These are phyloP conservation scores for Penicillium sp. DNA, from an alignment of 2,329 filamentous ascomycete species.

Conservation along the genomic window DNA sequence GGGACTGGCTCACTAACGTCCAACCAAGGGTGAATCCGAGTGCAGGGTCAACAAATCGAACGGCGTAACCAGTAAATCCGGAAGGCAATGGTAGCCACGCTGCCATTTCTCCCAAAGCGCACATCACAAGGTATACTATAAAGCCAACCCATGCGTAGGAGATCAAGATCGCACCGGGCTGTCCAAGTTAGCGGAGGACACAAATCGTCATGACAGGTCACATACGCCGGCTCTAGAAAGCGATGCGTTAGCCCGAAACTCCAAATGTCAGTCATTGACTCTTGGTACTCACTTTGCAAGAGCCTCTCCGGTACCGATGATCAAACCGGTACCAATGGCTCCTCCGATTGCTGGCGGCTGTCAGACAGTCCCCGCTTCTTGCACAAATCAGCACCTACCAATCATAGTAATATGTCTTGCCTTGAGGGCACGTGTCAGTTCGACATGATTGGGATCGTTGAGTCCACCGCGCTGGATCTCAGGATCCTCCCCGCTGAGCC, in stretches of 20 bases:
- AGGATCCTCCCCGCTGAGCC: constrained; percentile 19
- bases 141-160: constrained; percentile 48
- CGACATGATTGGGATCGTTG: constrained; percentile 28
- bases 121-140: constrained; percentile 80
- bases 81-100: constrained; percentile 76
- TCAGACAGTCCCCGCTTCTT: constrained; percentile 6
- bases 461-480: constrained; percentile 27
- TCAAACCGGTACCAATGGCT: constrained; percentile 46
- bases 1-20: constrained; percentile 50
- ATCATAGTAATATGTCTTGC: constrained; percentile 47
- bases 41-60: constrained; percentile 76
- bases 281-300: constrained; percentile 34
- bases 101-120: constrained; percentile 79
- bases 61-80: constrained; percentile 80
- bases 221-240: constrained; percentile 38
- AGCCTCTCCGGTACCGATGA: constrained; percentile 43
- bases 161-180: constrained; percentile 46
- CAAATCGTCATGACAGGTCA: constrained; percentile 2
- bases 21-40: constrained; percentile 78
- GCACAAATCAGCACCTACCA: constrained; percentile 23
- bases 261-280: not conserved
- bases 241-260: constrained; percentile 14
- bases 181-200: constrained; percentile 8
- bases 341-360: constrained; percentile 39
- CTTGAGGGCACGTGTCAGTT: constrained; percentile 45